Conservation (phyloP, 768 basidiomycete genomes). For the Coprinellus aureogranulatus region DNA sequence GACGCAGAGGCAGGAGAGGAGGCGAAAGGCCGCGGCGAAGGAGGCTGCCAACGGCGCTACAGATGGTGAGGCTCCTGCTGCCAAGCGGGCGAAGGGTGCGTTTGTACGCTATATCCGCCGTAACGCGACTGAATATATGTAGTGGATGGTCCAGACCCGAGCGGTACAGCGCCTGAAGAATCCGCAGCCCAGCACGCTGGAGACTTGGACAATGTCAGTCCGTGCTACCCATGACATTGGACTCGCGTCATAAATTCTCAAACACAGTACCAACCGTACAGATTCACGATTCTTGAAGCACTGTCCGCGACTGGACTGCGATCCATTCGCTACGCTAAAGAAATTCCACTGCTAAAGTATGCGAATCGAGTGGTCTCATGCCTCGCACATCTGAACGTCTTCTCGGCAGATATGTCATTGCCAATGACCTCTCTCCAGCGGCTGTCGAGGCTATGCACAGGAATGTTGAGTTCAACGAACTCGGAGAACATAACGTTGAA, state of each 20-base stretch:
- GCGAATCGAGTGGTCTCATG: slow-evolving; percentile 16
- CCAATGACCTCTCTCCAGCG: slow-evolving; percentile 85
- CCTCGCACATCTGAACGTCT: slow-evolving; percentile 6
- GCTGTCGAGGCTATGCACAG: slow-evolving; percentile 84
- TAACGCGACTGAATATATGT: neutral
- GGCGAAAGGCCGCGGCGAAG: slow-evolving; percentile 35
- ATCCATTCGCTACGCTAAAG: slow-evolving; percentile 95
- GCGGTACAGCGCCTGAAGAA: neutral
- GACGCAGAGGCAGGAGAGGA: slow-evolving; percentile 50
- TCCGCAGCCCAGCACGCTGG: neutral
- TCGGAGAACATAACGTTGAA: slow-evolving; percentile 40
- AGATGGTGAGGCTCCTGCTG: neutral
- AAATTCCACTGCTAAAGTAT: slow-evolving; percentile 88
- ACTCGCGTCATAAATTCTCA: neutral
- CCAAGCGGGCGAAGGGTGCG: slow-evolving; percentile 48
- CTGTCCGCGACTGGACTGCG: slow-evolving; percentile 95
- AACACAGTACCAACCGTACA: slow-evolving; percentile 54
- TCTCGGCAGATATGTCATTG: slow-evolving; percentile 76
- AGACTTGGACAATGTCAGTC: neutral
- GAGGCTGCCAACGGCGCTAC: slow-evolving; percentile 14
- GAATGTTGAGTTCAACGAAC: slow-evolving; percentile 80
- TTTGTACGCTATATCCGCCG: neutral
- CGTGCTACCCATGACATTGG: neutral
- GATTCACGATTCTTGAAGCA: slow-evolving; percentile 83
- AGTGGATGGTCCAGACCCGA: slow-evolving; percentile 3